Base-by-base conservation (phyloP, 1,139 yeast species). In the Candida freyschussii region DNA sequence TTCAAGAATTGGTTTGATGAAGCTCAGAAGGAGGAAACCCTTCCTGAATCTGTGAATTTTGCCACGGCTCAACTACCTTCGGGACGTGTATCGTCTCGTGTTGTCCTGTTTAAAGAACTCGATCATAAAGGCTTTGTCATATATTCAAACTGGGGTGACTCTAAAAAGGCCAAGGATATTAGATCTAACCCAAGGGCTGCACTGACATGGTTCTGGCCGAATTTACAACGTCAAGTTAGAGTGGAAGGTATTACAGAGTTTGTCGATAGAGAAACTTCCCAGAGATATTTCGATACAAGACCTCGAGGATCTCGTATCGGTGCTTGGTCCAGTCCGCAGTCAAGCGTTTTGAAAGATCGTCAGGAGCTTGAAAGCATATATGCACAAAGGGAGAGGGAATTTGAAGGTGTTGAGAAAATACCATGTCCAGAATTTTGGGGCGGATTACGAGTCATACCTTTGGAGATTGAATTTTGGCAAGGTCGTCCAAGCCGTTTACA, bases 361-460 rank as follows among this genome's bases (percentile, higher is more conserved):
- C 70, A 72, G 13, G 81, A 74, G 43, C 70, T 91, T 40, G 85
- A 87, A 30, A 52, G 56, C 0, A 52, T 67, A 5, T 71, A 70
- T 31, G 55, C 62, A n/a, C 54, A 64, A 22, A 69, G 66, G 40
- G 76, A 70, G 37, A 62, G 69, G 30, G 69, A 76, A 53, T 87
- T 84, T 48, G 71, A 75, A 41, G 78, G 69, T 30, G 60, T 63
- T 24, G 78, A 76, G 12, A 75, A 74, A 31, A 76, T 91, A 33
- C 93, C 95, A 18, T 83, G 95, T 48, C 98, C 98, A 13, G 87
- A 84, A 20, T 78, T 67, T 56, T 91, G 98, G 98, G 98, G 98
- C 31, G 98, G 98, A 2, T 59, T 91, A 34, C 69, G 95, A 51
- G 70, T 91, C 19, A 77, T 81, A 27, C 98, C 99, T 2, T 63